phyloP scores from a whole-genome alignment of 2,329 filamentous ascomycete species.

The Rachicladosporium sp. region DNA sequence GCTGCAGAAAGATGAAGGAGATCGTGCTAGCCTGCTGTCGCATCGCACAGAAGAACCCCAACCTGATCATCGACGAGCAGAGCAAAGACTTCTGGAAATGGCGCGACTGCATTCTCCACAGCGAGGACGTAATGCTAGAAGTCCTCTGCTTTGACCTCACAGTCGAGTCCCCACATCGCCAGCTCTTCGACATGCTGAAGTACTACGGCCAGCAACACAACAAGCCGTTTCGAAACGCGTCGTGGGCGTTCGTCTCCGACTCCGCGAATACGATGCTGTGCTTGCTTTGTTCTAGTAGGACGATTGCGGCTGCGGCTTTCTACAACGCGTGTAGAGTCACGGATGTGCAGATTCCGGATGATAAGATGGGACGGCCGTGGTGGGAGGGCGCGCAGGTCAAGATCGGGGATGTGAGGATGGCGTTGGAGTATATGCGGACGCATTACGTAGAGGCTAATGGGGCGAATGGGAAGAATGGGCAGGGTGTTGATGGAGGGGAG shows the following conservation, averaged over 20 bases:
- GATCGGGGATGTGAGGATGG: slow-evolving; percentile 55
- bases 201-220: slow-evolving; percentile 64
- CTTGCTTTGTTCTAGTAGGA: slow-evolving; percentile 63
- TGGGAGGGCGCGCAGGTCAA: slow-evolving; percentile 69
- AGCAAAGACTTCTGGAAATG: slow-evolving; percentile 98
- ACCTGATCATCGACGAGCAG: slow-evolving; percentile 85
- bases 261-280: slow-evolving; percentile 74
- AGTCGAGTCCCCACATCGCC: slow-evolving; percentile 75
- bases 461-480: slow-evolving; percentile 6
- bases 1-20: slow-evolving; percentile 89
- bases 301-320: slow-evolving; percentile 73
- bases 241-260: slow-evolving; percentile 92
- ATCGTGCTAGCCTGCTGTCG: slow-evolving; percentile 88
- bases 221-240: slow-evolving; percentile 68
- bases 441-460: slow-evolving; percentile 32
- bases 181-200: slow-evolving; percentile 69
- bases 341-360: slow-evolving; percentile 58
- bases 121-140: slow-evolving; percentile 88
- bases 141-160: slow-evolving; percentile 87
- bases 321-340: slow-evolving; percentile 76
- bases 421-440: slow-evolving; percentile 62
- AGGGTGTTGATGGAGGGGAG: slow-evolving; percentile 21
- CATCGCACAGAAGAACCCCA: slow-evolving; percentile 86
- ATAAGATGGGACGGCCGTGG: slow-evolving; percentile 67
- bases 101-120: slow-evolving; percentile 83